Evolutionary conservation across 2,329 filamentous ascomycete species (phyloP).

Genomic region (Neonectria ditissima): DNA sequence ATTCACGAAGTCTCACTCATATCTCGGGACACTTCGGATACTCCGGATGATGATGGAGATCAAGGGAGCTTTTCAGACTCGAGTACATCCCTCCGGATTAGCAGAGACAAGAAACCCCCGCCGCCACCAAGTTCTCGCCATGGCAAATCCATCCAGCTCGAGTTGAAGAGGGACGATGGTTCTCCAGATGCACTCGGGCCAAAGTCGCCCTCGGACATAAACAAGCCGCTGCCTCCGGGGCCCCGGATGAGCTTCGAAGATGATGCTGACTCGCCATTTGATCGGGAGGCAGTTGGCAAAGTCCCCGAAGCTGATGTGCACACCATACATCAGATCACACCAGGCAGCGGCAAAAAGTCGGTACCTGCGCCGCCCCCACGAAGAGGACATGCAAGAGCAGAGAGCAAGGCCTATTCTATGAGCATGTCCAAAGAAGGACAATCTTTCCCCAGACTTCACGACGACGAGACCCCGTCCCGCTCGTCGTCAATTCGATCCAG

Average conservation of each 20-base stretch:
- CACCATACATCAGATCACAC: slow-evolving; percentile 49
- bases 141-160: slow-evolving; percentile 76
- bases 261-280: slow-evolving; percentile 63
- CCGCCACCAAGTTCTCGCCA: slow-evolving; percentile 81
- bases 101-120: slow-evolving; percentile 69
- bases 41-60: slow-evolving; percentile 38
- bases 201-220: slow-evolving; percentile 40
- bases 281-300: slow-evolving; percentile 65
- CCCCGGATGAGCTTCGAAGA: slow-evolving; percentile 63
- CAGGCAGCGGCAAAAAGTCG: slow-evolving; percentile 54
- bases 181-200: slow-evolving; percentile 32
- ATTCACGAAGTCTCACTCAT: slow-evolving; percentile 39
- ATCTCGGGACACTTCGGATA: slow-evolving; percentile 37
- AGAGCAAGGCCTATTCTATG: slow-evolving; percentile 53
- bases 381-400: slow-evolving; percentile 59
- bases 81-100: slow-evolving; percentile 41
- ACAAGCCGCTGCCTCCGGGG: slow-evolving; percentile 70
- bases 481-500: slow-evolving; percentile 63
- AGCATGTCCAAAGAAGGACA: slow-evolving; percentile 33
- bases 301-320: slow-evolving; percentile 56
- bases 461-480: slow-evolving; percentile 57
- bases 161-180: slow-evolving; percentile 51
- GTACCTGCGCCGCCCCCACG: slow-evolving; percentile 65
- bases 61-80: slow-evolving; percentile 44
- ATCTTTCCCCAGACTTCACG: slow-evolving; percentile 28